A percentile compares a stretch with the other conserved stretches of the same genome.
Conservation (phyloP, 2,329 filamentous ascomycete species). For the Nemania serpens region DNA sequence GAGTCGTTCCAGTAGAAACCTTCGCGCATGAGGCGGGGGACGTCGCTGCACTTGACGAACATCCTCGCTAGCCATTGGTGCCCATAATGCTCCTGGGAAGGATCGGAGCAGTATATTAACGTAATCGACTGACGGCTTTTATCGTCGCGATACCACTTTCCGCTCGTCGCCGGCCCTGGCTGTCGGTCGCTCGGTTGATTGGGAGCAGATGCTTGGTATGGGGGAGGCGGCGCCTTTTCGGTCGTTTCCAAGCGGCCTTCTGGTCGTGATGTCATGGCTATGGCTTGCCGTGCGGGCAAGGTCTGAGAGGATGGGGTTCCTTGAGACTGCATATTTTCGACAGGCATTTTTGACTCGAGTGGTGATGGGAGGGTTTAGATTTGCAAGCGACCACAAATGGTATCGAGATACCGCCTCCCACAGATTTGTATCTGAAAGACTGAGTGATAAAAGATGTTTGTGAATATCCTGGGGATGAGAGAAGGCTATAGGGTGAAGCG, state of each 20-base stretch:
- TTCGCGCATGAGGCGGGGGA: slow-evolving; percentile 29
- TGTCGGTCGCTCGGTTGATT: neutral
- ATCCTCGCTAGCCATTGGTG: slow-evolving; percentile 10
- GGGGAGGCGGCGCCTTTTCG: neutral
- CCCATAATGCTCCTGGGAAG: neutral
- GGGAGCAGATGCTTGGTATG: neutral
- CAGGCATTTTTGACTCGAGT: no score
- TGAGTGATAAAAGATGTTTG: no score
- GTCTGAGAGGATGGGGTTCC: no score
- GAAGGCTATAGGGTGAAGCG: no score
- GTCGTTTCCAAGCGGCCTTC: neutral
- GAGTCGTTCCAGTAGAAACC: slow-evolving; percentile 26
- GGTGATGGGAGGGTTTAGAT: no score
- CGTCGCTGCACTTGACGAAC: slow-evolving; percentile 23
- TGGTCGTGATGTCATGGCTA: neutral
- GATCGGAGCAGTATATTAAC: neutral
- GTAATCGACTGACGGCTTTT: neutral
- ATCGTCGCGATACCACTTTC: neutral
- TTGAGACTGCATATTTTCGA: no score
- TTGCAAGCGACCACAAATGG: no score
- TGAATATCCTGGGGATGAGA: no score
- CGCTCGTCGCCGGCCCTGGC: slow-evolving; percentile 1
- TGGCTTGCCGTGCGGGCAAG: neutral
- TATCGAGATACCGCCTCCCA: no score
- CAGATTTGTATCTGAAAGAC: no score